Base-by-base conservation (phyloP, 257 asterid genomes). In the Echites panduratus region DNA sequence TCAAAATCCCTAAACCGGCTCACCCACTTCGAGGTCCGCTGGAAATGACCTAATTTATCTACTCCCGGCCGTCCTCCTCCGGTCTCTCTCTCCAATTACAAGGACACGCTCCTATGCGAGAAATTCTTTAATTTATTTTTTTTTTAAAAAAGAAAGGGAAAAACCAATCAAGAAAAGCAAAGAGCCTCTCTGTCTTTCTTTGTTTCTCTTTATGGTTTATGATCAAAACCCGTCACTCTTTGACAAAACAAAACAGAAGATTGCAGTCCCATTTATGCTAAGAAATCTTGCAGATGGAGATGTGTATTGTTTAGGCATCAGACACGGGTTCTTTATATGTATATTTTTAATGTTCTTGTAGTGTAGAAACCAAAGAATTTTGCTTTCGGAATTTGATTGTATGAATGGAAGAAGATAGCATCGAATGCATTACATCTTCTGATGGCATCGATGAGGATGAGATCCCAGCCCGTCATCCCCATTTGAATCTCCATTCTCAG, bases 381-480 rank as follows among this genome's bases (percentile, higher is more conserved):
- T 67, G 13, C 7, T 66, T 19, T 20, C 44, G 48, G 45, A 56
- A n/a, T 61, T 47, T 49, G 59, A n/a, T 35, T 75, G 45, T 59
- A 59, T 70, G 68, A 65, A 83, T 83, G 87, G 83, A 83, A 52
- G 65, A 73, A 73, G 75, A 82, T 45, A 78, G 84, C 77, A 80
- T 80, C 70, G 81, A 83, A 83, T 83, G 87, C 81, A 66, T 80
- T 73, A 66, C 87, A 73, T 76, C 83, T 50, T 72, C 84, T 4
- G 77, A 70, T 73, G 83, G 82, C 16, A 63, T 82, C 53, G 83
- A 79, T 68, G 84, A 76, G 48, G 84, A 79, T 80, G 75, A 75
- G 85, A 75, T 78, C 80, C 83, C 40, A 3, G 70, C 78, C 48
- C 80, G 38, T 6, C 81, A 77, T 47, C 64, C 82, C 20, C 80